phyloP scores from a whole-genome alignment of 495 filamentous ascomycete species.

The Ascodesmis nigricans region DNA sequence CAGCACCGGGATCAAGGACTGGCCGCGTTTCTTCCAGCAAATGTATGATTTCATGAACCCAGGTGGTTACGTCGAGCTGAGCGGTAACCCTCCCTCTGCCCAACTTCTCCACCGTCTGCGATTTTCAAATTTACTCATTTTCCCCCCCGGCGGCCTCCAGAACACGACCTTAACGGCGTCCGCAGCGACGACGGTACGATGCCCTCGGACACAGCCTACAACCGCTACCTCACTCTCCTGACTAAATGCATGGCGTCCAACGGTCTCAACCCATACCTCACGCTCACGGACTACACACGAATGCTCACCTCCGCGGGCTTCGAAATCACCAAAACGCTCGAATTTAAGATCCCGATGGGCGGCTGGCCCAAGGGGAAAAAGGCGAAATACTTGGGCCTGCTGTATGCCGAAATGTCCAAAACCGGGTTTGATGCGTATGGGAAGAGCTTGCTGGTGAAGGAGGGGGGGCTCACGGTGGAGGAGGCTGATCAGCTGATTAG shows the following conservation, averaged over 20 bases:
- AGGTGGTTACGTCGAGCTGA: constrained; percentile 5
- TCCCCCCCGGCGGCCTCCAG: too few relatives aligned
- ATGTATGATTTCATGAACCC: constrained; percentile 2
- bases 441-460: too few relatives aligned
- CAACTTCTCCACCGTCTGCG: too few relatives aligned
- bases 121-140: too few relatives aligned
- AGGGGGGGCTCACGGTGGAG: too few relatives aligned
- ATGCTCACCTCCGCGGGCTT: constrained; percentile 12
- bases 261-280: not conserved
- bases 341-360: constrained; percentile 7
- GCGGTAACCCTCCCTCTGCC: too few relatives aligned
- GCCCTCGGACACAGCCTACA: not conserved
- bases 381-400: constrained; percentile 3
- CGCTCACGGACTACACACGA: not conserved
- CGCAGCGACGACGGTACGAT: constrained; percentile 23
- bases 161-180: too few relatives aligned
- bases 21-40: constrained; percentile 1
- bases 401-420: too few relatives aligned
- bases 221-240: constrained; percentile 1
- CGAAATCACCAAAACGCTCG: too few relatives aligned
- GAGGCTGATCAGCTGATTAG: too few relatives aligned
- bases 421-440: too few relatives aligned
- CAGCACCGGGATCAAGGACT: constrained; percentile 2
- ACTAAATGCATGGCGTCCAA: not conserved
- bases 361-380: constrained; percentile 6